Evolutionary conservation across 116 monocot genomes (phyloP), one percentile per base, ranked within the genome.

Genomic region (Cymodocea nodosa): DNA sequence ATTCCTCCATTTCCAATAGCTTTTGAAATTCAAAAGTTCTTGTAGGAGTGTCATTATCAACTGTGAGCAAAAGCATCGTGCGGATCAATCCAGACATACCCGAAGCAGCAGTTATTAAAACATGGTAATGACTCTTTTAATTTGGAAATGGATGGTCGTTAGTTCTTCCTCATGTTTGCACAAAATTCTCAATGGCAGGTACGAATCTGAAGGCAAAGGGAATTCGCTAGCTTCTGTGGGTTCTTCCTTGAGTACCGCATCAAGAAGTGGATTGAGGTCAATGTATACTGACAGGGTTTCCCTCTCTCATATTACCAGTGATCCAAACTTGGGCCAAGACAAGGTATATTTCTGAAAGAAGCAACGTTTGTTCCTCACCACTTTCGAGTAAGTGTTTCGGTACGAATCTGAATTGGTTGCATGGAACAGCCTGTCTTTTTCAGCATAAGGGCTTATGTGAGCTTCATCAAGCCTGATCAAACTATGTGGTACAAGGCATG

Each of bases 401-500:
- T 23, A 24, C 4, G n/a, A n/a, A n/a, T n/a, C n/a, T 59, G 25
- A 24, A 22, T 59, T 4, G 39, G 13, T 15, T 65, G 23, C 12
- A 14, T 50, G 11, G n/a, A n/a, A 36, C 84, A 98, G 98, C 81
- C 89, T 73, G 89, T 68, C 5, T 89, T 86, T 69, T 92, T 98
- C 74, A 92, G 82, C 59, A 53, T 92, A 17, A 84, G 71, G 72
- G 86, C 58, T 10, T 86, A 84, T 68, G 73, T 98, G 13, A 92
- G 86, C 68, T 80, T 77, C 56, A 98, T 98, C 73, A 98, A 89
- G 65, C 76, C 82, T 4, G 98, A 98, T 34, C 98, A 98, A 64
- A 74, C 84, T 13, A 89, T 98, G 98, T 98, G 89, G 89, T 98
- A 98, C 56, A 72, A 89, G 48, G 98, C 98, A 68, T 98, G 98